Evolutionary conservation across 2,329 filamentous ascomycete species (phyloP), one percentile per base, ranked within the genome.

Genomic region (Orbilia quercus): DNA sequence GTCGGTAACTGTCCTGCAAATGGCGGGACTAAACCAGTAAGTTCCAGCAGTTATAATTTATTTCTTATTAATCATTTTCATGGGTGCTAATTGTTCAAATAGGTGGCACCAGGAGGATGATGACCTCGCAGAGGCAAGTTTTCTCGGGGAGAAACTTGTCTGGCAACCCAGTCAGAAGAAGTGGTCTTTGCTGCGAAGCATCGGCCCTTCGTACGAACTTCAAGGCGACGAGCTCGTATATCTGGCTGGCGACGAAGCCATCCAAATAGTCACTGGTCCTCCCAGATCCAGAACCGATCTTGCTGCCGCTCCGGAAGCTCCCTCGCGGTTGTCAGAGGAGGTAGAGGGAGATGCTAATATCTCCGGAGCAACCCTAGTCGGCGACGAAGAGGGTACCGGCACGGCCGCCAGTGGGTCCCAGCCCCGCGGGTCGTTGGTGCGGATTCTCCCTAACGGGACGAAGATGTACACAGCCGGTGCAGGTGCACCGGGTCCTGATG

Each of bases 371-470:
- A 58, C 51, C 40, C 62, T 48, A 14, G n/a, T 38, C 16, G 54
- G 38, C 40, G 23, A 51, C 36, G 18, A 7, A 12, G 53, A 53
- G 38, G 63, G 22, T n/a, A 6, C 53, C 51, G 53, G 53, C 11
- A 58, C 34, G 38, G 54, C 23, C 53, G 22, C 23, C 51, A 3
- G 62, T 20, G 23, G 38, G 16, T 18, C 36, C 2, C 11, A n/a
- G 44, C 2, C 25, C n/a, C 42, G 51, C 53, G 62, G 53, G 25
- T 45, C 54, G 23, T 40, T 14, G 7, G 36, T 67, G 16, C 36
- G 12, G 6, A 7, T 67, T 48, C 45, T 59, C 12, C 54, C 53
- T 47, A 59, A 67, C 25, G 63, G 63, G 54, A 67, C 63, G 42
- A 67, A 54, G 9, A 23, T 38, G 11, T 67, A 23, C 47, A 54